Evolutionary conservation across 2,329 filamentous ascomycete genomes (phyloP), one percentile per base, ranked within the genome.

Genomic region (Fusarium sp.): DNA sequence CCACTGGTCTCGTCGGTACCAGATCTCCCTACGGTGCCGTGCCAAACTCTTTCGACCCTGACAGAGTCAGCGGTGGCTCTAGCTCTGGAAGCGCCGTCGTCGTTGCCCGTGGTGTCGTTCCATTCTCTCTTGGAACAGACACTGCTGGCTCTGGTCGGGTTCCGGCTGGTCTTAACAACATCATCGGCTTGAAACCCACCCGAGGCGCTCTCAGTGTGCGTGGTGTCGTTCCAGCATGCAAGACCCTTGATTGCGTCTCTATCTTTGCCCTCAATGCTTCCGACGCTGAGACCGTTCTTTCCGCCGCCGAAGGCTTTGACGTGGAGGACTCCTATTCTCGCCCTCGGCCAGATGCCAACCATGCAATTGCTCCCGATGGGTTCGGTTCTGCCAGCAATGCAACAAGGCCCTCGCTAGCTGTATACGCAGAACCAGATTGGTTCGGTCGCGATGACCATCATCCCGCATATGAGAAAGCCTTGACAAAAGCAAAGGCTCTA

Each of bases 1-100:
- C 87, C 1, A 89, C 88, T 1, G 88, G 88, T 0, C 81, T 90
- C 4, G 86, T 85, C 6, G 88, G 88, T 8, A 87, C 86, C 8
- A 83, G 88, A 31, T 88, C 85, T 3, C 87, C 87, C 0, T 88
- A 85, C 61, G 88, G 88, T 2, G 83, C 81, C 18, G 84, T 86
- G 1, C 80, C 84, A 20, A 87, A 85, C 59, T 79, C 86, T 0
- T 87, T 83, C 68, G 82, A 70, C 74, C 80, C 72, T 49, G 58
- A 55, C 11, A 73, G 69, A 14, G 74, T 80, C 61, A 78, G 77
- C 16, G 87, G 87, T 3, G 87, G 87, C 2, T 88, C 86, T 1
- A 87, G 85, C 33, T 86, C 84, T n/a, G 87, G 87, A 4, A 86
- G 82, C 42, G 82, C 83, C 7, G 84, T 88, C 3, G 83, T 82